Evolutionary conservation across 257 asterid species (phyloP), one percentile per base, ranked within the genome.

Genomic region (Fraxinus pennsylvanica): DNA sequence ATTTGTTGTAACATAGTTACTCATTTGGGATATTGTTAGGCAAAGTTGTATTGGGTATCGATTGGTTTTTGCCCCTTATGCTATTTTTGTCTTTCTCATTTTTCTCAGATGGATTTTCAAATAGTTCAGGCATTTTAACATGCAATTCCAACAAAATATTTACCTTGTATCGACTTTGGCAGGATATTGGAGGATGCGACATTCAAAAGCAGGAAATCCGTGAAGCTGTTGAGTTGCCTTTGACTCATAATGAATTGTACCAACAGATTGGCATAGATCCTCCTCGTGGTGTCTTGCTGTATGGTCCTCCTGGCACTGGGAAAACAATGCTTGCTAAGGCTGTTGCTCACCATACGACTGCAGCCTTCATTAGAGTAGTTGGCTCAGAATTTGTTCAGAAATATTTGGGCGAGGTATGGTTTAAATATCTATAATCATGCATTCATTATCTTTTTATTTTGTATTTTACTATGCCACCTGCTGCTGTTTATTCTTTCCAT

Each of bases 241-340:
- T 92, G 81, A 92, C 97, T 71, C 97, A 92, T 86, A 90, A 91
- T 79, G 96, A 91, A 66, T 73, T 92, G 81, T 92, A 92, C 89
- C 88, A 88, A 80, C 97, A 91, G 80, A 92, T 92, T 74, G 97
- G 96, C 75, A 92, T 92, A 67, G 97, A 92, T 78, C 94, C 96
- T 73, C 97, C 97, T 35, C 96, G 97, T 79, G 97, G 97, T 74
- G 97, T 92, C 47, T 88, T 92, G 83, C 96, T 92, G 66, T 92
- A 92, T 80, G 97, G 97, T 65, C 97, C 97, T 1, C 97, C 97
- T 67, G 97, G 97, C 47, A 92, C 97, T 39, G 96, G 97, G 52
- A 92, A 91, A 85, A 92, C 97, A 45, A 92, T 92, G 97, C 96
- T 91, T 76, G 97, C 97, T 0, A 92, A 92, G 82, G 97, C 97